Evolutionary conservation across 805 yeast genomes (phyloP).

Genomic region (Metahyphopichia silvanorum): DNA sequence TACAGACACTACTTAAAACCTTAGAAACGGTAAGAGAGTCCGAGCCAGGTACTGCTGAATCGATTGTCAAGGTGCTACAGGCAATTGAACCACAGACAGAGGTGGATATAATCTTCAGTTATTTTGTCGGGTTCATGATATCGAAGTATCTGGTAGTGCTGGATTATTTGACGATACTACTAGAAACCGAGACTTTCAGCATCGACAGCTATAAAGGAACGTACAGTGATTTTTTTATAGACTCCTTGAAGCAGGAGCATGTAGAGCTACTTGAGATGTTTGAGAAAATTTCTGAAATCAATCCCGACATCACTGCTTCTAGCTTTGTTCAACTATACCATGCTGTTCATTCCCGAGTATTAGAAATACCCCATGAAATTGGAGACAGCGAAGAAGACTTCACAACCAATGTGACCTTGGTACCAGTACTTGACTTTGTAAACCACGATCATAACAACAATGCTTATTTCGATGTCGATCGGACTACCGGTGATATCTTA

Average conservation of each 20-base stretch:
- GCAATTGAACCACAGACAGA: conserved; percentile 22
- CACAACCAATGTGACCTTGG: conserved; percentile 47
- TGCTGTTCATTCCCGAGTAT: conserved; percentile 55
- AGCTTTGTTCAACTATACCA: conserved; percentile 28
- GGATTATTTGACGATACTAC: conserved; percentile 2
- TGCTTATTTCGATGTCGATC: conserved; percentile 59
- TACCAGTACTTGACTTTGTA: conserved; percentile 66
- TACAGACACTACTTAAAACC: conserved; percentile 13
- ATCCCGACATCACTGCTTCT: conserved; percentile 12
- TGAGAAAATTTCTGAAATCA: too few species aligned
- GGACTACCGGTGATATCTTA: conserved; percentile 41
- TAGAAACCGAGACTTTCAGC: conserved; percentile 5
- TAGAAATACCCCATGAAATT: conserved; percentile 56
- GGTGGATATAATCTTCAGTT: conserved; percentile 23
- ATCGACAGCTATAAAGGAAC: not conserved
- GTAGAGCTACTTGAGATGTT: not conserved
- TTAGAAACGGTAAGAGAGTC: conserved; percentile 15
- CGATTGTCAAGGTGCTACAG: conserved; percentile 17
- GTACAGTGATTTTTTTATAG: conserved; percentile 1
- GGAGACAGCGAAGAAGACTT: conserved; percentile 46
- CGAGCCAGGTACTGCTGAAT: conserved; percentile 11
- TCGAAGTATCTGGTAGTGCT: too few species aligned
- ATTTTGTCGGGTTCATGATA: conserved; percentile 22
- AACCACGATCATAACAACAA: conserved; percentile 50
- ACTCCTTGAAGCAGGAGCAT: too few species aligned